Percentiles rank a stretch among this genome's conserved stretches.
These are phyloP conservation scores for Sporothrix brasiliensis DNA, from an alignment of 2,329 filamentous ascomycete species.

Conservation along the genomic window DNA sequence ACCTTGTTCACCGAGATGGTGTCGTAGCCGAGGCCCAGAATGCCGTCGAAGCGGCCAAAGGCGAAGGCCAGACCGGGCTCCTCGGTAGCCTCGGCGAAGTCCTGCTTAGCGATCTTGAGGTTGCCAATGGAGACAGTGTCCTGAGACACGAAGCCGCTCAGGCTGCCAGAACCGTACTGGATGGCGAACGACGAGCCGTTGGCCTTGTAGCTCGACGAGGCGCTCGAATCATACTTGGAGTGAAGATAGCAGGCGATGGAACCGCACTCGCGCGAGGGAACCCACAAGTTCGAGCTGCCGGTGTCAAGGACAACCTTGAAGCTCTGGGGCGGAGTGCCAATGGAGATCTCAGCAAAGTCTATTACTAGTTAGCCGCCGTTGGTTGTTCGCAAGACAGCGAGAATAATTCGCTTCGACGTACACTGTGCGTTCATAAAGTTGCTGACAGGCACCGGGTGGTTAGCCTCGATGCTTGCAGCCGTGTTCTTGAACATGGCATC, in stretches of 20 bases:
- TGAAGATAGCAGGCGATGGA: conserved; percentile 99
- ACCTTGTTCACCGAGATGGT: conserved; percentile 97
- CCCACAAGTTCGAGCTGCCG: conserved; percentile 98
- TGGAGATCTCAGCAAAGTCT: conserved; percentile 97
- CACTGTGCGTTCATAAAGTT: conserved; percentile 99
- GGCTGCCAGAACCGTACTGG: conserved; percentile 88
- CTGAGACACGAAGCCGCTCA: conserved; percentile 91
- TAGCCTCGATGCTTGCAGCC: conserved; percentile 64
- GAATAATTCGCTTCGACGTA: conserved; percentile 53
- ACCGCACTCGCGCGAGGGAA: conserved; percentile 84
- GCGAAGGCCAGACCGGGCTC: conserved; percentile 97
- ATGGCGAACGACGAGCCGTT: conserved; percentile 94
- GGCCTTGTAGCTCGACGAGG: conserved; percentile 88
- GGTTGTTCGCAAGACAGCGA: neutral
- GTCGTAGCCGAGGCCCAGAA: conserved; percentile 91
- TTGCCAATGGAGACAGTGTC: conserved; percentile 88
- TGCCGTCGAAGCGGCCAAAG: conserved; percentile 96
- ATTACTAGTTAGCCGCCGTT: neutral
- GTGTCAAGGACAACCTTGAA: conserved; percentile 99
- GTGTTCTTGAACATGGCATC: conserved; percentile 80
- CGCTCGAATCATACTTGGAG: conserved; percentile 89
- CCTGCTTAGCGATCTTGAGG: conserved; percentile 81
- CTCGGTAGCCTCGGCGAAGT: conserved; percentile 93
- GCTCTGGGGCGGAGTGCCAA: conserved; percentile 87
- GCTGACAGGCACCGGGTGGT: conserved; percentile 83